Base-by-base conservation (phyloP, 2,329 filamentous ascomycete genomes). In the Achaetomium macrosporum region DNA sequence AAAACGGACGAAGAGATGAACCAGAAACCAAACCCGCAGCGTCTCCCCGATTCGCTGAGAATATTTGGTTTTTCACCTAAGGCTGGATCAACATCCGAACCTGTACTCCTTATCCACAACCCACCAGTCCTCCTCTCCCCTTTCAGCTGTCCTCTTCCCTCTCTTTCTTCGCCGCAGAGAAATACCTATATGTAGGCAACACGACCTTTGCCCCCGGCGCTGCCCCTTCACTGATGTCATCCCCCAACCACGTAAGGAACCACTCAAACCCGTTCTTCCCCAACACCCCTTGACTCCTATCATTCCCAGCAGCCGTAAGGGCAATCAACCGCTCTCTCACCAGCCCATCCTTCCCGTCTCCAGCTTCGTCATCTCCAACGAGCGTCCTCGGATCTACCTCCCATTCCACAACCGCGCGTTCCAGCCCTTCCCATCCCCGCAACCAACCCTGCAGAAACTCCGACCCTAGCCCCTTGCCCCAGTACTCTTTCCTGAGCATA, bases 381-480 rank as follows among this genome's bases (percentile, higher is more conserved):
- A 59, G 29, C 55, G 71, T 72, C 53, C 59, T 59, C 57, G 51
- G 63, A 33, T 74, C 71, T 17, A 78, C 75, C 54, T 66, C 63
- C n/a, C 77, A 25, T 59, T 72, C 72, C 5, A 68, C 65, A 58
- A 71, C 71, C 44, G 65, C 69, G 56, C 78, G 68, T 35, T 76
- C 75, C 58, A 83, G 69, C 48, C 63, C 63, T 69, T 73, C 76
- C 72, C 76, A 84, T 11, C 68, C 63, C 11, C 61, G 55, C 12
- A 78, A 55, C 48, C 76, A 76, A 1, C 65, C 78, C 47, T 57
- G 65, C 36, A 83, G 54, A 42, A 82, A 77, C 66, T 84, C 81
- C 1, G 76, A 81, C 33, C 74, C 79, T 58, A 79, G 75, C 5
- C 81, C 81, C 37, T 70, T 71, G 7, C 78, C 76, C 81, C 81